Evolutionary conservation across 1,284 basidiomycete species (phyloP).

Genomic region (Ceratobasidium papillatum): DNA sequence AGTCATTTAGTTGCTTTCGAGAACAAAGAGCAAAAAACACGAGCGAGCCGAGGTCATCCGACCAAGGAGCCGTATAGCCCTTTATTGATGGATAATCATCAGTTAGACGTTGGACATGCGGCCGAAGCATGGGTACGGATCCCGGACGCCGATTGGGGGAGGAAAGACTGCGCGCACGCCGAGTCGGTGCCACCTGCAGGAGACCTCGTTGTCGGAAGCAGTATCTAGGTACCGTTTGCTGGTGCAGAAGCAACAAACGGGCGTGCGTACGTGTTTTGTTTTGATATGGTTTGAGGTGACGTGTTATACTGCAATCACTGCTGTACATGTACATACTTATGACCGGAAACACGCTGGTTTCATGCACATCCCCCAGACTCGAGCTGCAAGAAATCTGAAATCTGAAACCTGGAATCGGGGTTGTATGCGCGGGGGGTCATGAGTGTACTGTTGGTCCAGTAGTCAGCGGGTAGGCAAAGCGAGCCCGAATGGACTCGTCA

Average conservation of each 20-base stretch:
- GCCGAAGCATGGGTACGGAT: not conserved
- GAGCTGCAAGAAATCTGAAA: not conserved
- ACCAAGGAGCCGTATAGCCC: constrained; percentile 29
- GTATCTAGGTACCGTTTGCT: not conserved
- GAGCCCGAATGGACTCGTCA: not conserved
- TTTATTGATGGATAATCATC: constrained; percentile 2
- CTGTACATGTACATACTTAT: not conserved
- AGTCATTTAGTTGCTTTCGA: not conserved
- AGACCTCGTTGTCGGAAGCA: not conserved
- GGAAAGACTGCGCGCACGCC: not conserved
- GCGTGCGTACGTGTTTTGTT: not conserved
- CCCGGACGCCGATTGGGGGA: not conserved
- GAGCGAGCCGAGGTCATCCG: constrained; percentile 13
- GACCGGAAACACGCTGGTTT: constrained; percentile 3
- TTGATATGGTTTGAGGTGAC: not conserved
- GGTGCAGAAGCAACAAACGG: not conserved
- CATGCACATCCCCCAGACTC: not conserved
- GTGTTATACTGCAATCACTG: too few species aligned
- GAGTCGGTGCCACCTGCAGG: not conserved
- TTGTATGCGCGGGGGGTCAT: not conserved
- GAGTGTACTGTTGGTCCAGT: not conserved
- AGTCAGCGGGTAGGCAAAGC: not conserved
- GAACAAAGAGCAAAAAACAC: not conserved
- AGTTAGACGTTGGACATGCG: constrained; percentile 4
- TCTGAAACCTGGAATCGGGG: not conserved